phyloP scores from a whole-genome alignment of 768 basidiomycete species.

The Neoboletus subvelutipes region DNA sequence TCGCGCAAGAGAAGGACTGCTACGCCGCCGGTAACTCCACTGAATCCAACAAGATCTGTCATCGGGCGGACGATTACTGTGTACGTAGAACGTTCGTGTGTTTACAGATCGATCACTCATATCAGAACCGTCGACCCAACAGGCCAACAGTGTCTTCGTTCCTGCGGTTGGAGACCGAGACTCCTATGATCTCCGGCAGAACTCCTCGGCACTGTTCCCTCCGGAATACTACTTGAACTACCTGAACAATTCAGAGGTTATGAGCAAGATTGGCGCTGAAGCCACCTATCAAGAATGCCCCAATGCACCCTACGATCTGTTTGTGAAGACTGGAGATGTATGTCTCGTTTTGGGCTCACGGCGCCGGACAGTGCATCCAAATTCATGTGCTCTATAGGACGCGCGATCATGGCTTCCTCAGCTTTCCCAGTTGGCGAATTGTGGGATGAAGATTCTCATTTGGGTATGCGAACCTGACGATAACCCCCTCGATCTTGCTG shows the following conservation, averaged over 20 bases:
- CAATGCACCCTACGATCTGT: slow-evolving; percentile 40
- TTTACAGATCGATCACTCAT: background rate
- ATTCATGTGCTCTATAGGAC: slow-evolving; percentile 17
- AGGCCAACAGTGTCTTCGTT: slow-evolving; percentile 47
- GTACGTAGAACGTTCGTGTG: slow-evolving; percentile 37
- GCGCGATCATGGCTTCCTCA: slow-evolving; percentile 39
- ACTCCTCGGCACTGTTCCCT: slow-evolving; percentile 50
- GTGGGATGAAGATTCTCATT: slow-evolving; percentile 38
- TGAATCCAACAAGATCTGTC: slow-evolving; percentile 50
- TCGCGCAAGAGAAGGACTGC: slow-evolving; percentile 54
- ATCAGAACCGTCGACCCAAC: background rate
- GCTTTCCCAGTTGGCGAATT: slow-evolving; percentile 37
- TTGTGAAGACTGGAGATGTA: slow-evolving; percentile 58
- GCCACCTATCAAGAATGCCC: slow-evolving; percentile 49
- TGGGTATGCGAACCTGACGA: slow-evolving; percentile 32
- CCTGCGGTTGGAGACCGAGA: slow-evolving; percentile 56
- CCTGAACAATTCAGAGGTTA: slow-evolving; percentile 37
- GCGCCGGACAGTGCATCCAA: background rate
- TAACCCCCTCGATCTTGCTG: background rate
- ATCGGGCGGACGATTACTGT: slow-evolving; percentile 52
- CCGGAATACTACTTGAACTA: slow-evolving; percentile 55
- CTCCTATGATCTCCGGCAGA: slow-evolving; percentile 58
- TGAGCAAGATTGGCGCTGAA: slow-evolving; percentile 53
- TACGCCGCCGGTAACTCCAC: slow-evolving; percentile 50
- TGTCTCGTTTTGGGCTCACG: slow-evolving; percentile 10